These are phyloP conservation scores for Leccinum rimulosum DNA, from an alignment of 768 basidiomycete genomes.

Conservation along the genomic window DNA sequence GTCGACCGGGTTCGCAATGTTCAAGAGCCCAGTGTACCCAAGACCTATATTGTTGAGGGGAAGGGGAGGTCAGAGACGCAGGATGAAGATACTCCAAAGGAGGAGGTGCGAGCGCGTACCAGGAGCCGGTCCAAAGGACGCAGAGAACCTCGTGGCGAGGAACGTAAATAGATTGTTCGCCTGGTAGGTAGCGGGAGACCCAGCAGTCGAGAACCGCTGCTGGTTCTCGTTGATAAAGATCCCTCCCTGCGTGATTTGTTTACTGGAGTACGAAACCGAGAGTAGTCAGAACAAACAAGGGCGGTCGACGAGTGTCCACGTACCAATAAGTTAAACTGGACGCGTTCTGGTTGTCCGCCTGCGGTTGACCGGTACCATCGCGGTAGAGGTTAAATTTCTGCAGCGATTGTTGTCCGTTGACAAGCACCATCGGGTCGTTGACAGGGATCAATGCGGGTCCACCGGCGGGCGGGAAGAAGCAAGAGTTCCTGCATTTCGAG, in stretches of 20 bases:
- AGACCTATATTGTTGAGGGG: conserved; percentile 13
- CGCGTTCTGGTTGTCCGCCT: conserved; percentile 22
- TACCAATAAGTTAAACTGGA: conserved; percentile 24
- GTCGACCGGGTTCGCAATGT: conserved; percentile 21
- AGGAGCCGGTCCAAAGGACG: conserved; percentile 22
- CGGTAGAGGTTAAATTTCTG: conserved; percentile 29
- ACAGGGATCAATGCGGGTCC: conserved; percentile 26
- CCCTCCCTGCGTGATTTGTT: conserved; percentile 22
- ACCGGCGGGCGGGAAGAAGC: conserved; percentile 26
- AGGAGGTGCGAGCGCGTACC: conserved; percentile 8
- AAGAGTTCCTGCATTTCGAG: conserved; percentile 20
- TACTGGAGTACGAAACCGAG: conserved; percentile 1
- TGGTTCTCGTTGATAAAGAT: conserved; percentile 26
- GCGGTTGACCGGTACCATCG: conserved; percentile 25
- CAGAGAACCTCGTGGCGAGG: conserved; percentile 29
- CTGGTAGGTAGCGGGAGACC: conserved; percentile 20
- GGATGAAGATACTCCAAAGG: background rate
- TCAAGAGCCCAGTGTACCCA: conserved; percentile 20
- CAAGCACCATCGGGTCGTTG: conserved; percentile 27
- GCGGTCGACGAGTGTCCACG: background rate
- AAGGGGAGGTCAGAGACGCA: background rate
- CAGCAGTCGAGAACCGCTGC: conserved; percentile 12
- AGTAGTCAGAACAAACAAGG: background rate
- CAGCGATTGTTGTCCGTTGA: conserved; percentile 24
- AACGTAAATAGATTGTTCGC: conserved; percentile 29